These are phyloP conservation scores for Kitagawia praeruptora DNA, from an alignment of 129 eudicot genomes.

Conservation along the genomic window DNA sequence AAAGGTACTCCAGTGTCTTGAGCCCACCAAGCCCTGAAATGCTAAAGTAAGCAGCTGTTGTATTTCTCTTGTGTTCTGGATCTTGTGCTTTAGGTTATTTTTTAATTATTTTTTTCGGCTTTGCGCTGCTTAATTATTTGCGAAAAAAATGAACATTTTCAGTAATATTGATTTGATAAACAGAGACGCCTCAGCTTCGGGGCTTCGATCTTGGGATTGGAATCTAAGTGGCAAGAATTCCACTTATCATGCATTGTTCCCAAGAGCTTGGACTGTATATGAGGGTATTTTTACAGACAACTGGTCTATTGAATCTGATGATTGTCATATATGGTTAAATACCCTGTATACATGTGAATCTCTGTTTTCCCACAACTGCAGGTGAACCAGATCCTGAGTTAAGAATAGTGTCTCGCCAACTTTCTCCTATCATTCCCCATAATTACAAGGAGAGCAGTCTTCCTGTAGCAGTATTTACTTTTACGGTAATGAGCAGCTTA, in stretches of 20 bases:
- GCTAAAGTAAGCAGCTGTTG: slow-evolving; percentile 24
- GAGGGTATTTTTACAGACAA: slow-evolving; percentile 29
- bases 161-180: slow-evolving; percentile 11
- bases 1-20: slow-evolving; percentile 43
- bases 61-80: background rate
- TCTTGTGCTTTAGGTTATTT: background rate
- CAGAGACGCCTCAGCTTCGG: slow-evolving; percentile 40
- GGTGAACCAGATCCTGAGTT: slow-evolving; percentile 61
- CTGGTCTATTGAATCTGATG: background rate
- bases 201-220: slow-evolving; percentile 66
- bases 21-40: slow-evolving; percentile 32
- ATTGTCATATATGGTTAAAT: background rate
- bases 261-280: slow-evolving; percentile 66
- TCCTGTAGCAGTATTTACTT: slow-evolving; percentile 55
- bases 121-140: background rate
- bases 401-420: slow-evolving; percentile 52
- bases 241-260: slow-evolving; percentile 49
- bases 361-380: slow-evolving; percentile 9
- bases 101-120: background rate
- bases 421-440: slow-evolving; percentile 61
- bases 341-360: background rate
- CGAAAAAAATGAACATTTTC: background rate
- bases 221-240: slow-evolving; percentile 35
- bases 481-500: slow-evolving; percentile 25
- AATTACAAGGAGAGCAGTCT: slow-evolving; percentile 62